Evolutionary conservation across 441 rosid genomes (phyloP), one percentile per base, ranked within the genome.

Genomic region (Gossypium schwendimanii): DNA sequence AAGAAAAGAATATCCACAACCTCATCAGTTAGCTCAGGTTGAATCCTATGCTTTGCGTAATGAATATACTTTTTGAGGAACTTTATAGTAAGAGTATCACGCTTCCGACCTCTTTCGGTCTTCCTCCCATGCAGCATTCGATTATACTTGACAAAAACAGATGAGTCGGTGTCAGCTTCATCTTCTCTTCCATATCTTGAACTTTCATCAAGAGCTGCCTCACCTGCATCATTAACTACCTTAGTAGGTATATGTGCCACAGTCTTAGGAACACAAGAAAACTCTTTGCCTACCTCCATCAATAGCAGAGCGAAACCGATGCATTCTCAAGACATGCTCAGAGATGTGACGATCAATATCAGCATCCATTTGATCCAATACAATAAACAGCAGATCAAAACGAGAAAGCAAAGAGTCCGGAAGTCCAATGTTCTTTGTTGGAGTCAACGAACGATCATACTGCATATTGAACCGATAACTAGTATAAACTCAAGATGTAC

Each of bases 391-490:
- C 57, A 95, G 78, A 84, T 95, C 99, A 85, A 95, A 95, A 76
- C 99, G 99, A 78, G 99, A 95, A 63, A 95, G 98, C 84, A 95
- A 80, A 10, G 99, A 95, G 84, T 95, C 99, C 73, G 98, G 98
- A 79, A 95, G 99, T 75, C 99, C 99, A 81, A 95, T 95, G 82
- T 95, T 95, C 84, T 95, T 95, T 52, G 99, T 95, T 58, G 99
- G 98, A 60, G 99, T 95, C 77, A 95, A 70, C 36, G 99, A 95
- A 69, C 99, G 93, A 70, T 93, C 99, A 83, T 93, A 93, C 99
- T 93, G 91, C 72, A 82, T 15, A 3, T 41, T 71, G 81, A 81
- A 70, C 58, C 73, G 63, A 75, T 58, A 20, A 71, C 7, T 76
- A 58, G 58, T 3, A 61, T 61, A 41, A 74, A 64, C 60, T 64